Evolutionary conservation across 192 early-diverging fungal genomes (phyloP), one percentile per base, ranked within the genome.

Genomic region (Tieghemiomyces parasiticus): DNA sequence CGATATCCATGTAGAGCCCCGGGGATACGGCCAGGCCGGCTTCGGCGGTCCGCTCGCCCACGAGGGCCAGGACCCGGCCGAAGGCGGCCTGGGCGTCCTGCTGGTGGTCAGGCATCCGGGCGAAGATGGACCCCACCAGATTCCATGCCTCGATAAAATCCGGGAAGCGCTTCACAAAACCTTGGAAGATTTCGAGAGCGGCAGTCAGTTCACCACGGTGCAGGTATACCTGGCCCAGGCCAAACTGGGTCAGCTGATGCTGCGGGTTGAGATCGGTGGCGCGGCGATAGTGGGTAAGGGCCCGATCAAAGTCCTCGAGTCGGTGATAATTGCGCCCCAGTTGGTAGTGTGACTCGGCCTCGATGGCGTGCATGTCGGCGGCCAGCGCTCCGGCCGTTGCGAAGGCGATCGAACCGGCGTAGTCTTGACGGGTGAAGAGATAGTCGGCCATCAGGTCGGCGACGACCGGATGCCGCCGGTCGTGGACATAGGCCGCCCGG

Each of bases 151-250:
- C 82, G 42, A 81, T 76, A 67, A 78, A 84, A n/a, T 72, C 60
- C 25, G 85, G 80, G 44, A 81, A 74, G 46, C 67, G 66, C 54
- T 73, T 70, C 6, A 80, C 72, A 31, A 87, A 71, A 28, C 75
- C 74, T 61, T 83, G 77, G 61, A 81, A 81, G 16, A 72, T 72
- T 0, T 63, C 69, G 54, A 74, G 67, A 33, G 71, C 73, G 31
- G 67, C 64, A 14, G 70, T 63, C 63, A 67, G 67, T 58, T 74
- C 64, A 0, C 61, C 60, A 44, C 68, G 69, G 47, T 73, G 70
- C 12, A 91, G 65, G 33, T 82, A 73, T 67, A 86, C 81, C 66
- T 92, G 85, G 1, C 86, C 90, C 44, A 91, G 64, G 2, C 85
- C 85, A 65, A 82, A 94, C 62, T 81, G 84, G 22, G 83, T 80